phyloP scores from a whole-genome alignment of 176 grass and related monocot species.

The Puya raimondii region DNA sequence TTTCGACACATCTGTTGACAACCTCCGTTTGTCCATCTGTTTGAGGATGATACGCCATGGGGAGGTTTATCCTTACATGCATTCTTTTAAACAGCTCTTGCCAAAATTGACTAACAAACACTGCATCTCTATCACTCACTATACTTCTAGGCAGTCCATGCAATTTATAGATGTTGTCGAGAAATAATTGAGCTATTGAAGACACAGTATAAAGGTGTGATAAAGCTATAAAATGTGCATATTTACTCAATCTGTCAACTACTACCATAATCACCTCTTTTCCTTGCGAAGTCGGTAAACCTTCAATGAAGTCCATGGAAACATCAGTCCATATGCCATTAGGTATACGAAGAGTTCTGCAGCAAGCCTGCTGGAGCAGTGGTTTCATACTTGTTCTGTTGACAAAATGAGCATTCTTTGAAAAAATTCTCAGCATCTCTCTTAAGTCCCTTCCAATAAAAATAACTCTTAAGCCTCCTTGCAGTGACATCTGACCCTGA shows the following conservation, averaged over 20 bases:
- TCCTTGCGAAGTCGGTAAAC: not conserved
- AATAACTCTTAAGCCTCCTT: not conserved
- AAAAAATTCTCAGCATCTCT: not conserved
- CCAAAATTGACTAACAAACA: not conserved
- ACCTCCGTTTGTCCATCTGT: no score
- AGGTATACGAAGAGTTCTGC: not conserved
- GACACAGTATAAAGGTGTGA: not conserved
- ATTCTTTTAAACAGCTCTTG: not conserved
- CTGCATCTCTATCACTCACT: not conserved
- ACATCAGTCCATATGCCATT: not conserved
- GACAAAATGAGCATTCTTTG: not conserved
- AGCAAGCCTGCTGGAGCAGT: not conserved
- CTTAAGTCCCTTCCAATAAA: not conserved
- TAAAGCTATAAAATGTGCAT: not conserved
- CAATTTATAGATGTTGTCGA: not conserved
- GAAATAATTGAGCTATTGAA: not conserved
- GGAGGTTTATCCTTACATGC: not conserved
- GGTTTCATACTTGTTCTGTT: not conserved
- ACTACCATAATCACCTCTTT: slow-evolving; percentile 1
- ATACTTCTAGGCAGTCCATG: not conserved
- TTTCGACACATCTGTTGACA: slow-evolving; percentile 6
- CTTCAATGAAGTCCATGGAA: slow-evolving; percentile 5
- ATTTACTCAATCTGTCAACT: not conserved
- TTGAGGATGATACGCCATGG: not conserved
- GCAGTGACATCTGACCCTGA: not conserved